Evolutionary conservation across 2,329 filamentous ascomycete genomes (phyloP), one percentile per base, ranked within the genome.

Genomic region (Blastomyces gilchristii): DNA sequence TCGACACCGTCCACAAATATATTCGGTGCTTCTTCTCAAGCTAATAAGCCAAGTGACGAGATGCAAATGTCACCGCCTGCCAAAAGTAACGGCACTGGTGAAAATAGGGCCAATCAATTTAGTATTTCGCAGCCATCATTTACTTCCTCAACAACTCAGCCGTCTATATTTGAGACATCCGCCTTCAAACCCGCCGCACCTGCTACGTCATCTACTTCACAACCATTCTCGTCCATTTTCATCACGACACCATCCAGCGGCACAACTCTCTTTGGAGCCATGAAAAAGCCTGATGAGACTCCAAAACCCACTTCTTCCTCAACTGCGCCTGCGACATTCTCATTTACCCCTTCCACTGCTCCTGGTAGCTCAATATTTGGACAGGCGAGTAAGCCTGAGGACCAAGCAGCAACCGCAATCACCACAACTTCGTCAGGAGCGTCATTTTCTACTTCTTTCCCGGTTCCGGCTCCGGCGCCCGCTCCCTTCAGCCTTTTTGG

Each of bases 41-140:
- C 47, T 22, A 50, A 39, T 7, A 65, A 65, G 50, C 62, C 67
- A 9, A 60, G 49, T 37, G 72, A 74, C 52, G 68, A 70, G 11
- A 74, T 74, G 72, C 72, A 74, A 58, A 74, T 70, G 22, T 74
- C 73, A 5, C 72, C 73, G 5, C 72, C 74, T 43, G 66, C 67
- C 2, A 71, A 71, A 58, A 63, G 3, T n/a, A n/a, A 63, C 41
- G 65, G 57, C 39, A 63, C 64, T 53, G 49, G 60, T 18, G 63
- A 61, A 28, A 62, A 65, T 31, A 71, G 70, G 57, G 52, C 67
- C 41, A 67, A 64, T 28, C 64, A 69, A 1, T 73, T 72, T 16
- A 64, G 64, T 39, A 59, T 65, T 9, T 53, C 65, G 12, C 66
- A 65, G 45, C 63, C 67, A 43, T 62, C 64, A 28, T 72, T 72